Evolutionary conservation across 352 stramenopile genomes (phyloP).

Genomic region (Globisporangium orthogonon): DNA sequence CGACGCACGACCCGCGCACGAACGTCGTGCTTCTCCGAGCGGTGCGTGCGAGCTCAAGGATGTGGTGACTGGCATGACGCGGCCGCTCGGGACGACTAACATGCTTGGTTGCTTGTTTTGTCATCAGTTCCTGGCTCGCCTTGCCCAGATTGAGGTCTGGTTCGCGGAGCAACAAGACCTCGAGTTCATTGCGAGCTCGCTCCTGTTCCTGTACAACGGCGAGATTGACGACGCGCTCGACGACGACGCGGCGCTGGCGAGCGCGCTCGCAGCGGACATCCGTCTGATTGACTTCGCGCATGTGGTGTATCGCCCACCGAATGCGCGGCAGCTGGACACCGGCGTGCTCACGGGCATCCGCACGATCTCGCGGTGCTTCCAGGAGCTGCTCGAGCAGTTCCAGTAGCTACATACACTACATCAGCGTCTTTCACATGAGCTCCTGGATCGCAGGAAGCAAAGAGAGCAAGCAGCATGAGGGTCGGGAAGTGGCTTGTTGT

Average conservation of each 20-base stretch:
- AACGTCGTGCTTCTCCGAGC: slow-evolving; percentile 29
- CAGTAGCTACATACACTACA: background rate
- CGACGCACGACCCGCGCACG: slow-evolving; percentile 12
- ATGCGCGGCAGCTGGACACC: slow-evolving; percentile 29
- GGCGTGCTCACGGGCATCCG: slow-evolving; percentile 50
- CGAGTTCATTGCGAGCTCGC: slow-evolving; percentile 92
- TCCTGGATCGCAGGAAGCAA: no score
- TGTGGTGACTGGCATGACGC: background rate
- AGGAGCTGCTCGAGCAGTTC: slow-evolving; percentile 22
- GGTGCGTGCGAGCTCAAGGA: slow-evolving; percentile 17
- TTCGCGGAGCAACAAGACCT: slow-evolving; percentile 76
- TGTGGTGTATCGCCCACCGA: slow-evolving; percentile 18
- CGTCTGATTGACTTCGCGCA: slow-evolving; percentile 87
- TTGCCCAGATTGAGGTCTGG: slow-evolving; percentile 60
- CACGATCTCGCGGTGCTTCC: slow-evolving; percentile 50
- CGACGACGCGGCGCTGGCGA: background rate
- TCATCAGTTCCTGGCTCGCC: slow-evolving; percentile 53
- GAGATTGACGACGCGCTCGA: slow-evolving; percentile 14
- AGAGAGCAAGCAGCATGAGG: background rate
- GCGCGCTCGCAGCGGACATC: slow-evolving; percentile 34
- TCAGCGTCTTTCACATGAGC: no score
- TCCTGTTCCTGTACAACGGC: slow-evolving; percentile 93
- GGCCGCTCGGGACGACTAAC: background rate
- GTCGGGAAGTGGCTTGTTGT: background rate
- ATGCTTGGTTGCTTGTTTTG: background rate